Evolutionary conservation across 768 basidiomycete species (phyloP).

Genomic region (Sarcomyxa edulis): DNA sequence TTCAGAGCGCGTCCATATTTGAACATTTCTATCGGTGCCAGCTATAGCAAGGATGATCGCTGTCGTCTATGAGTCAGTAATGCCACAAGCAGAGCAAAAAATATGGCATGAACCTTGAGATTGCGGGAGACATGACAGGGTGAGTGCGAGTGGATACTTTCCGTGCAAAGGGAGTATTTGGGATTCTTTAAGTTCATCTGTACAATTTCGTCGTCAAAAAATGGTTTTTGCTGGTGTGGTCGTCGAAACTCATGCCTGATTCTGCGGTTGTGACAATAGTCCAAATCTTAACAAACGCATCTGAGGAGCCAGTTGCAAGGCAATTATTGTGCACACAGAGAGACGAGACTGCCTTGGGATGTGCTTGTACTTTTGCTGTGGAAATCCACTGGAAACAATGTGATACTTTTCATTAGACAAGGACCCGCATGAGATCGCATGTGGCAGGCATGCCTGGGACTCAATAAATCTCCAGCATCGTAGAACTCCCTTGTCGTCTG

Average conservation of each 20-base stretch:
- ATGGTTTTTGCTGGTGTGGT: conserved; percentile 4
- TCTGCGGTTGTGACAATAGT: conserved; percentile 24
- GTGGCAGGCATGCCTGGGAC: conserved; percentile 28
- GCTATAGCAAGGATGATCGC: conserved; percentile 73
- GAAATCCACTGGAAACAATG: conserved; percentile 56
- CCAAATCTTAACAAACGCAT: conserved; percentile 79
- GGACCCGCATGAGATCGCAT: conserved; percentile 10
- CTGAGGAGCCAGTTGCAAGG: conserved; percentile 79
- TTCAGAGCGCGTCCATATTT: conserved; percentile 70
- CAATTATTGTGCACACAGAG: conserved; percentile 44
- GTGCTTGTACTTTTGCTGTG: conserved; percentile 45
- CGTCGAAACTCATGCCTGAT: conserved; percentile 19
- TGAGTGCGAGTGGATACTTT: conserved; percentile 71
- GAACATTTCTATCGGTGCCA: conserved; percentile 75
- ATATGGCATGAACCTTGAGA: conserved; percentile 45
- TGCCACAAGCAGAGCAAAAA: conserved; percentile 2
- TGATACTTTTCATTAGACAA: too few relatives aligned
- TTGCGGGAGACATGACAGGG: conserved; percentile 57
- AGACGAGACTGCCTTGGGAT: conserved; percentile 65
- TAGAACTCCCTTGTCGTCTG: conserved; percentile 71
- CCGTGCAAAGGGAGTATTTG: conserved; percentile 65
- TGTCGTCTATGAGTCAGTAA: conserved; percentile 21
- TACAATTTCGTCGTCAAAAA: conserved; percentile 1
- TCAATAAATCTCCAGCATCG: conserved; percentile 53
- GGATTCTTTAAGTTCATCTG: conserved; percentile 33